Evolutionary conservation across 2,329 filamentous ascomycete species (phyloP).

Genomic region (Fusarium anthophilum): DNA sequence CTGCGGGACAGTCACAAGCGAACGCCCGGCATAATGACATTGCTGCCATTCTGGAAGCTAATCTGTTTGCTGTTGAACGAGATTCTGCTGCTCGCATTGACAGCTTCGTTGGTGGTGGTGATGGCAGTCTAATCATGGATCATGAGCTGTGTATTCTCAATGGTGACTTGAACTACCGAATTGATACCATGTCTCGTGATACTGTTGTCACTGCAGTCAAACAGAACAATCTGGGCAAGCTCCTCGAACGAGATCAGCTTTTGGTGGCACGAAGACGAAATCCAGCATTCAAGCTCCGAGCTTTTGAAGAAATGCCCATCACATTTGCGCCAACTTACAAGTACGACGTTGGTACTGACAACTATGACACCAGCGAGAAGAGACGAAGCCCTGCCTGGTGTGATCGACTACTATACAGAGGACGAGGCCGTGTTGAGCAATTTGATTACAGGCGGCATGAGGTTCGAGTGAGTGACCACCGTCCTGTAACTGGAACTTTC

Average conservation of each 20-base stretch:
- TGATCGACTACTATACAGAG: constrained; percentile 89
- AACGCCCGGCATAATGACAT: constrained; percentile 93
- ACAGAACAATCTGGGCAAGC: constrained; percentile 80
- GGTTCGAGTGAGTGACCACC: constrained; percentile 88
- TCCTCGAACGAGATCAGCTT: constrained; percentile 93
- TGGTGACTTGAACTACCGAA: constrained; percentile 97
- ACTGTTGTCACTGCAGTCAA: constrained; percentile 88
- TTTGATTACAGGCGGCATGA: constrained; percentile 90
- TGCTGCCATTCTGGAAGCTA: constrained; percentile 84
- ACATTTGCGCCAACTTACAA: constrained; percentile 97
- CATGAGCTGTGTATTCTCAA: constrained; percentile 98
- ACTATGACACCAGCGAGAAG: constrained; percentile 95
- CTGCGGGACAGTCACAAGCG: constrained; percentile 91
- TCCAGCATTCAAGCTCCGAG: constrained; percentile 85
- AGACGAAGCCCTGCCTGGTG: constrained; percentile 96
- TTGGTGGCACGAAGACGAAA: constrained; percentile 90
- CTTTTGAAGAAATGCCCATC: constrained; percentile 91
- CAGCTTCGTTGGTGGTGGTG: constrained; percentile 88
- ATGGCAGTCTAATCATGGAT: constrained; percentile 93
- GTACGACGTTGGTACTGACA: constrained; percentile 95
- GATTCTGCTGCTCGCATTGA: constrained; percentile 76
- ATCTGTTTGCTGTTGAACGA: constrained; percentile 76
- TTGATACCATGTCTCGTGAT: constrained; percentile 95
- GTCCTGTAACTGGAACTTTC: constrained; percentile 89
- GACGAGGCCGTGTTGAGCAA: constrained; percentile 83